These are phyloP conservation scores for Xerocomus spinulosus DNA, from an alignment of 768 basidiomycete genomes.

Conservation along the genomic window DNA sequence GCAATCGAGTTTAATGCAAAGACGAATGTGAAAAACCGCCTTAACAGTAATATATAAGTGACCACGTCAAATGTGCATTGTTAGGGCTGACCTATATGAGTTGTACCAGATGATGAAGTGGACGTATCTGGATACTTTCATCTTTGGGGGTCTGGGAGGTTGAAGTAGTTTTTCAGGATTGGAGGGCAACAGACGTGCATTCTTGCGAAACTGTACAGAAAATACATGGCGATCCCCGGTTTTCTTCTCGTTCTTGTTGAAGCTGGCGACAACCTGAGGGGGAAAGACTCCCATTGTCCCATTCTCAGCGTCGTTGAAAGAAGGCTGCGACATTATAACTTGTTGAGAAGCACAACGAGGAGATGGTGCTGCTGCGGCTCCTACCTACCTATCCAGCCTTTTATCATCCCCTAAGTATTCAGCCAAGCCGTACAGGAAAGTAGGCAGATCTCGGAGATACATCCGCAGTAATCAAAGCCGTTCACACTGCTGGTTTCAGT, in stretches of 20 bases:
- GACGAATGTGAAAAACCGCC: constrained; percentile 69
- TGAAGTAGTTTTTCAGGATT: constrained; percentile 34
- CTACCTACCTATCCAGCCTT: constrained; percentile 7
- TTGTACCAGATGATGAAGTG: constrained; percentile 72
- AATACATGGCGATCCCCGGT: constrained; percentile 27
- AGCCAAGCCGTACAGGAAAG: constrained; percentile 10
- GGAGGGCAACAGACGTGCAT: constrained; percentile 33
- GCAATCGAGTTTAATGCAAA: constrained; percentile 58
- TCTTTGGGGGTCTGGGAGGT: constrained; percentile 43
- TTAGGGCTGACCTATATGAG: constrained; percentile 55
- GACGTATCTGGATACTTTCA: constrained; percentile 56
- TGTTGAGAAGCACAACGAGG: constrained; percentile 5
- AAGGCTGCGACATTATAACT: constrained; percentile 40
- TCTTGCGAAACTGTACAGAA: constrained; percentile 37
- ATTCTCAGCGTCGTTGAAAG: constrained; percentile 54
- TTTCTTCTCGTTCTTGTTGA: constrained; percentile 38
- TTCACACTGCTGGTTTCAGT: too few relatives aligned
- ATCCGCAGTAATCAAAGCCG: too few relatives aligned
- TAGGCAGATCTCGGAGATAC: constrained; percentile 16
- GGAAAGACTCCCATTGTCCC: constrained; percentile 47
- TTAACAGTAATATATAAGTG: constrained; percentile 27
- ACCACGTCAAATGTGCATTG: not conserved
- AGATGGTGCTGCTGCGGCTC: not conserved
- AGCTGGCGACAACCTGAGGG: constrained; percentile 26
- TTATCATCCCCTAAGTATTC: constrained; percentile 17